A percentile compares a stretch with the other conserved stretches of the same genome.
These are phyloP conservation scores for Diaporthe vaccinii DNA, from an alignment of 2,329 filamentous ascomycete species.

Conservation along the genomic window DNA sequence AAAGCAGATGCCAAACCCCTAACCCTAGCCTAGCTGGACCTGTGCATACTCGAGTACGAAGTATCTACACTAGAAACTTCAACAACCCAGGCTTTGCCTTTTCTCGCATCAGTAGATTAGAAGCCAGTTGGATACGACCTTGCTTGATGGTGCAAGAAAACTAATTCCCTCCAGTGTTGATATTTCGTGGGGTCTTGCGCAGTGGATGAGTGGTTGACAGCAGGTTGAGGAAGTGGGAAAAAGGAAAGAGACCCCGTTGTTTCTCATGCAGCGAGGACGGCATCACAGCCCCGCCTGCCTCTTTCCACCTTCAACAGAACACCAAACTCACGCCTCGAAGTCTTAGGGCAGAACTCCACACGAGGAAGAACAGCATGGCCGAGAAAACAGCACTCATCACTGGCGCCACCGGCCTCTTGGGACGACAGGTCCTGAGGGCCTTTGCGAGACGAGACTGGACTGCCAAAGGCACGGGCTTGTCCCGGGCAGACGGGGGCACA, in stretches of 20 bases:
- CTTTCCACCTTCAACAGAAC: constrained; percentile 10
- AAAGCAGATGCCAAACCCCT: background rate
- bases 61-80: no score
- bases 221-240: background rate
- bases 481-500: constrained; percentile 77
- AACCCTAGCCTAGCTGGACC: background rate
- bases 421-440: constrained; percentile 79
- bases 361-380: constrained; percentile 47
- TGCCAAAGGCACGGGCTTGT: constrained; percentile 81
- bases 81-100: background rate
- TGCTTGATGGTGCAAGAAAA: background rate
- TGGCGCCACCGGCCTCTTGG: constrained; percentile 86
- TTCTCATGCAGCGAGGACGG: background rate
- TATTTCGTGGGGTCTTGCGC: background rate
- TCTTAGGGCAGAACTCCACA: background rate
- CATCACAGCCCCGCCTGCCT: constrained; percentile 14
- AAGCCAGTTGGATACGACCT: no score
- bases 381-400: constrained; percentile 78
- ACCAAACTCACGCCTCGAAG: background rate
- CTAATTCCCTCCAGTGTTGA: background rate
- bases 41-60: background rate
- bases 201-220: background rate
- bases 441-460: constrained; percentile 78
- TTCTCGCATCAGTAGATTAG: background rate
- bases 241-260: background rate